phyloP scores from a whole-genome alignment of 202 grass and related monocot species.

The Musa balbisiana region DNA sequence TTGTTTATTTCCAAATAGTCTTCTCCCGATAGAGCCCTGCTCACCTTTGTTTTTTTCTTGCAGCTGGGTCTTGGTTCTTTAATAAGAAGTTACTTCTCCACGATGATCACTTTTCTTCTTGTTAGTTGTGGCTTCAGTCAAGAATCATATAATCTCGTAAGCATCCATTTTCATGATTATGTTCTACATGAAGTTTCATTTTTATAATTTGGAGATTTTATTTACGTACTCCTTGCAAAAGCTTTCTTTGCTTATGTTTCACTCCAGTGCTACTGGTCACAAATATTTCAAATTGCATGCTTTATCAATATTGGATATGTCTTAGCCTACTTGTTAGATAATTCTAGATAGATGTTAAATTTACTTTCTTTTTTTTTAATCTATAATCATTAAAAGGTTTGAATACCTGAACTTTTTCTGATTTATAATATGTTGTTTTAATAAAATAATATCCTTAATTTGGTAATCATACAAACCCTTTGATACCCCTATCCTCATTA shows the following conservation, averaged over 20 bases:
- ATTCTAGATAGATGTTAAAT: background rate
- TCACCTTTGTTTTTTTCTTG: constrained; percentile 20
- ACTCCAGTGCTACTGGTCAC: background rate
- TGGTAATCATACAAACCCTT: too few species aligned
- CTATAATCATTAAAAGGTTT: background rate
- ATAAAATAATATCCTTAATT: too few species aligned
- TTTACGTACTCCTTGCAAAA: background rate
- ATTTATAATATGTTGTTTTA: too few species aligned
- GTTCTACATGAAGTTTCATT: background rate
- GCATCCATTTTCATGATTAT: constrained; percentile 20
- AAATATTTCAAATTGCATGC: background rate
- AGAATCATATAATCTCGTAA: constrained; percentile 95
- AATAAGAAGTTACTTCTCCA: constrained; percentile 67
- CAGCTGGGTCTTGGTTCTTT: constrained; percentile 84
- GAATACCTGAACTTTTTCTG: background rate
- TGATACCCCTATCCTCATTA: too few species aligned
- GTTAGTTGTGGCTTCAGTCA: constrained; percentile 68
- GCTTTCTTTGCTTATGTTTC: background rate
- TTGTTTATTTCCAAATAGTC: constrained; percentile 14
- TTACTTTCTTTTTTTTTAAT: background rate
- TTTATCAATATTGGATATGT: background rate
- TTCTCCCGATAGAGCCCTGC: constrained; percentile 7
- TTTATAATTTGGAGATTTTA: too few species aligned
- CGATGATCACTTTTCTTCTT: constrained; percentile 59
- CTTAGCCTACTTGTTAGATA: background rate